Percentiles rank a stretch among this genome's conserved stretches.
These are phyloP conservation scores for Rhodotorula sp. DNA, from an alignment of 1,284 basidiomycete species.

Conservation along the genomic window DNA sequence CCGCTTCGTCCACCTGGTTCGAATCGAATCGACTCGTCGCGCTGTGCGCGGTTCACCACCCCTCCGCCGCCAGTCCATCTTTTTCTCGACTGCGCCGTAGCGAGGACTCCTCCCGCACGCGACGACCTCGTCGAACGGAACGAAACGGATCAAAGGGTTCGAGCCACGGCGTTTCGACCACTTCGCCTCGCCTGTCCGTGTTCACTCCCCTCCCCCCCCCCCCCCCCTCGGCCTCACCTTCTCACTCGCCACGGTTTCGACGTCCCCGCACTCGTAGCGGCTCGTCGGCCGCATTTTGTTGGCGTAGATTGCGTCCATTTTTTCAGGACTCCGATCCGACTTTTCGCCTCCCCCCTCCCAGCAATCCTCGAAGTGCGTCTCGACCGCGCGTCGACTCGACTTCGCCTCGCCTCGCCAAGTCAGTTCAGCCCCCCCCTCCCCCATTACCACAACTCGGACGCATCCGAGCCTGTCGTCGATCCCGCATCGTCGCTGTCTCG, in stretches of 20 bases:
- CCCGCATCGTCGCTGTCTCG: neutral
- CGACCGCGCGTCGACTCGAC: neutral
- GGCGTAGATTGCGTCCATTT: constrained; percentile 33
- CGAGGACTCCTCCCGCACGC: no score
- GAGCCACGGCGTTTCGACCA: no score
- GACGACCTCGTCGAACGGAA: no score
- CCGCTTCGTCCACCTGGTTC: no score
- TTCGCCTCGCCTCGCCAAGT: neutral
- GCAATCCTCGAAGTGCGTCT: neutral
- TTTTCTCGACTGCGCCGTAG: constrained; percentile 1
- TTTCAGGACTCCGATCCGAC: constrained; percentile 25
- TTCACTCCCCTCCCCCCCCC: neutral
- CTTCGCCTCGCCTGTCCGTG: neutral
- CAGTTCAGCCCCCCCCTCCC: neutral
- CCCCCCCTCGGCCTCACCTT: neutral
- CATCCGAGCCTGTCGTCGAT: neutral
- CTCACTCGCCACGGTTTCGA: constrained; percentile 5
- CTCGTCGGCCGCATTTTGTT: constrained; percentile 1
- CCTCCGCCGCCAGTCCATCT: neutral
- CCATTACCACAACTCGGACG: no score
- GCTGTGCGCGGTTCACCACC: no score
- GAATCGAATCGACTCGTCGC: neutral
- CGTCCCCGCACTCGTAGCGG: neutral
- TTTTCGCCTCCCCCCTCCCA: neutral
- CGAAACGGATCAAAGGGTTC: no score